A percentile compares a stretch with the other conserved stretches of the same genome.
Evolutionary conservation across 2,329 filamentous ascomycete species (phyloP).

Genomic region (Cordyceps cateniannulata): DNA sequence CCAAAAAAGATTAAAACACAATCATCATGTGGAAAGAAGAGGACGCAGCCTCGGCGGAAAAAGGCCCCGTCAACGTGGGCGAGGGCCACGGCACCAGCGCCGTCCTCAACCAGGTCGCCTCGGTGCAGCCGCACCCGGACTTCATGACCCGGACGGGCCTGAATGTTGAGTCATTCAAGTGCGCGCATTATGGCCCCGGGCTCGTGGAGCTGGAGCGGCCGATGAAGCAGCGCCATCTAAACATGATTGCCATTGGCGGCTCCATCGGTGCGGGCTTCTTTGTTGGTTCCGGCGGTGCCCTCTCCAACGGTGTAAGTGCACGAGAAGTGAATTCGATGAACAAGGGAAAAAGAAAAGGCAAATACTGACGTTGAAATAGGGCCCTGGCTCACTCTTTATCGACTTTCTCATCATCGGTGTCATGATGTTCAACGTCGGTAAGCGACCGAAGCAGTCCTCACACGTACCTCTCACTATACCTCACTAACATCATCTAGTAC

Average conservation of each 20-base stretch:
- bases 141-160: conserved; percentile 33
- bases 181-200: conserved; percentile 26
- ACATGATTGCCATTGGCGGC: conserved; percentile 54
- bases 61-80: background rate
- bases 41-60: conserved; percentile 6
- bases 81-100: conserved; percentile 1
- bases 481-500: conserved; percentile 30
- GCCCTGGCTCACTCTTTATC: conserved; percentile 37
- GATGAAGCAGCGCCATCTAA: conserved; percentile 49
- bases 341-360: background rate
- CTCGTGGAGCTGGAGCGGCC: conserved; percentile 32
- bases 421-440: conserved; percentile 53
- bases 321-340: background rate
- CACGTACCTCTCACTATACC: background rate
- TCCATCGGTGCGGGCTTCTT: conserved; percentile 56
- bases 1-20: background rate
- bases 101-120: conserved; percentile 1
- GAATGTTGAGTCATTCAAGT: conserved; percentile 32
- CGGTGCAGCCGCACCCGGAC: conserved; percentile 13
- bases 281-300: conserved; percentile 48
- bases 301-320: conserved; percentile 36
- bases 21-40: conserved; percentile 8
- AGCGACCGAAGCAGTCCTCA: conserved; percentile 6
- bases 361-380: conserved; percentile 18
- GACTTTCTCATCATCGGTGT: conserved; percentile 50